Conservation (phyloP, 306 rosid species). For the Acacia crassicarpa region DNA sequence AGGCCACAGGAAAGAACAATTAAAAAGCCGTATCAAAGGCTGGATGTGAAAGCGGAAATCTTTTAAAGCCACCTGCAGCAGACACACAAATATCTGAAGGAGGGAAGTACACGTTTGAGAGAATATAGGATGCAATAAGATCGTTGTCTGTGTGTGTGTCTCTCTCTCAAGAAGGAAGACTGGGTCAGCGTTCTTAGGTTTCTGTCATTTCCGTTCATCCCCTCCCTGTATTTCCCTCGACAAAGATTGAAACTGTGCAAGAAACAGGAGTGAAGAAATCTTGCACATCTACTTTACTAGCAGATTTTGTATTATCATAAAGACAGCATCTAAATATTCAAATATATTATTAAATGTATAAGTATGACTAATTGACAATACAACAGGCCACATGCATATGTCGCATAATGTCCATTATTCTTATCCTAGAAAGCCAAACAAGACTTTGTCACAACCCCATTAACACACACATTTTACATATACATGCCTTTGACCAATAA, state of each 20-base stretch:
- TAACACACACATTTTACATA: too few relatives aligned
- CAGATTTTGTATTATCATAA: too few relatives aligned
- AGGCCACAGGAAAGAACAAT: not conserved
- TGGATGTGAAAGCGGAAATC: not conserved
- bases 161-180: not conserved
- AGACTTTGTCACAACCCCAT: too few relatives aligned
- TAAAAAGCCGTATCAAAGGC: not conserved
- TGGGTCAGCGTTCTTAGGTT: not conserved
- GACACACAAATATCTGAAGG: not conserved
- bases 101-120: not conserved
- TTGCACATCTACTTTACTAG: not conserved
- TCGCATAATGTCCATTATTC: too few relatives aligned
- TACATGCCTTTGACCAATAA: too few relatives aligned
- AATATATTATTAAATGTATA: too few relatives aligned
- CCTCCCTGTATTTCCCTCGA: not conserved
- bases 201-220: not conserved
- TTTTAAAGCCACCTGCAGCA: not conserved
- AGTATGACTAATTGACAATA: too few relatives aligned
- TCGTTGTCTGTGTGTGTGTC: not conserved
- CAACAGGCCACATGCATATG: too few relatives aligned
- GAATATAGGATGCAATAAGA: conserved; percentile 3
- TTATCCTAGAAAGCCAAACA: too few relatives aligned
- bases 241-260: not conserved
- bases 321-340: too few relatives aligned
- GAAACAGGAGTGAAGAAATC: conserved; percentile 34